A percentile compares a stretch with the other conserved stretches of the same genome.
phyloP scores from a whole-genome alignment of 306 rosid species.

The Arachis stenosperma region DNA sequence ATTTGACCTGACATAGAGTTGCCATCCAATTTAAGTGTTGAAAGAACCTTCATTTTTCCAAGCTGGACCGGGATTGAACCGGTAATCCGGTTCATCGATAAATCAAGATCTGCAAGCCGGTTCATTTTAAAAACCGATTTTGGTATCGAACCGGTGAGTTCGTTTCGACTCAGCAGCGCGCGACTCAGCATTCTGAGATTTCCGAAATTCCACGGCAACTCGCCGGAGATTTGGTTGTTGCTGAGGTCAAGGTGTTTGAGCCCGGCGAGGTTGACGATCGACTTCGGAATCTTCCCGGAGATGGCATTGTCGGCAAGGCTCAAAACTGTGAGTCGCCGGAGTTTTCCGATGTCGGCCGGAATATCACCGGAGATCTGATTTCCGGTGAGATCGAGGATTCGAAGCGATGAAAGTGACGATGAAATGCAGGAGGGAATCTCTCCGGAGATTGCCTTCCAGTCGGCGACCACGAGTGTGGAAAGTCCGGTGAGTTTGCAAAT shows the following conservation, averaged over 20 bases:
- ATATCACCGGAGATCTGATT: conserved; percentile 61
- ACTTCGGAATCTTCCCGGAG: conserved; percentile 62
- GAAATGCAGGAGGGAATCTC: conserved; percentile 68
- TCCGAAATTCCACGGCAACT: conserved; percentile 63
- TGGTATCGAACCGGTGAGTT: conserved; percentile 66
- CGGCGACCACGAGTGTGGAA: conserved; percentile 65
- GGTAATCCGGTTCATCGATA: conserved; percentile 66
- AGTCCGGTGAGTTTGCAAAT: conserved; percentile 66
- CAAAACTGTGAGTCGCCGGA: conserved; percentile 51
- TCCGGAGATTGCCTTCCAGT: conserved; percentile 85
- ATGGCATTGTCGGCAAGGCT: conserved; percentile 67
- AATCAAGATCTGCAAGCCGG: conserved; percentile 79
- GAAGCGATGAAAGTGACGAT: conserved; percentile 63
- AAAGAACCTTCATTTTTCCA: conserved; percentile 80
- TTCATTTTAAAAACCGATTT: conserved; percentile 50
- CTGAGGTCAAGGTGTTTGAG: conserved; percentile 75
- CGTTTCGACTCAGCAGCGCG: conserved; percentile 61
- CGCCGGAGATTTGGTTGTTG: conserved; percentile 59
- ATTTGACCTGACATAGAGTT: conserved; percentile 67
- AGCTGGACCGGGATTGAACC: conserved; percentile 61
- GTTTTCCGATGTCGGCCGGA: conserved; percentile 64
- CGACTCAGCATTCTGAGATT: conserved; percentile 71
- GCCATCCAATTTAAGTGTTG: conserved; percentile 65
- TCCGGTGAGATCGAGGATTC: conserved; percentile 73
- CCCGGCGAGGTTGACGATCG: conserved; percentile 48